phyloP scores from a whole-genome alignment of 164 flowering plant genomes.

The Tinospora cordifolia region DNA sequence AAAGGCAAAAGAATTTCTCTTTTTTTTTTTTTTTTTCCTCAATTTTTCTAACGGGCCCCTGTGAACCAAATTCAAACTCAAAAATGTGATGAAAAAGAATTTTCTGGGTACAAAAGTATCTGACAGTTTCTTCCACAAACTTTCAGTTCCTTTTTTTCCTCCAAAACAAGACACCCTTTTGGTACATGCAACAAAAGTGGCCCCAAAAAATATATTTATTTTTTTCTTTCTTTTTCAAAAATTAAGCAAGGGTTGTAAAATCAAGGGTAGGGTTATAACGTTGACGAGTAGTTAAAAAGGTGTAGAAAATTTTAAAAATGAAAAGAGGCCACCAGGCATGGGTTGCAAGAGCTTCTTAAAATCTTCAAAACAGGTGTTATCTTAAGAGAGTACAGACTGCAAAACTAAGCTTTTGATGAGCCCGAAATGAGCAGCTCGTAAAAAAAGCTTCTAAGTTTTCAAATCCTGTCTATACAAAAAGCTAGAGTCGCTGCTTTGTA shows the following conservation, averaged over 20 bases:
- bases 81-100: not conserved
- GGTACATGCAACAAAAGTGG: conserved; percentile 1
- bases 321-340: not conserved
- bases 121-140: conserved; percentile 13
- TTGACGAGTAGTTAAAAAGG: conserved; percentile 1
- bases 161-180: not conserved
- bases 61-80: conserved; percentile 6
- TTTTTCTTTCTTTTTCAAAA: not conserved
- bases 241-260: not conserved
- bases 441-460: conserved; percentile 1
- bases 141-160: not conserved
- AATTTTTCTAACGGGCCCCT: not conserved
- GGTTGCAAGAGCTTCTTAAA: not conserved
- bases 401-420: not conserved
- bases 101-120: conserved; percentile 3
- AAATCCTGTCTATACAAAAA: not conserved
- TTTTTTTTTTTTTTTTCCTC: not conserved
- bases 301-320: not conserved
- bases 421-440: not conserved
- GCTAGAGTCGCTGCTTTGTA: not conserved
- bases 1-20: not conserved
- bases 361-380: not conserved
- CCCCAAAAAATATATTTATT: not conserved
- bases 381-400: not conserved
- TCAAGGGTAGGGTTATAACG: not conserved